Conservation (phyloP, 768 basidiomycete species). For the Mycena pura region DNA sequence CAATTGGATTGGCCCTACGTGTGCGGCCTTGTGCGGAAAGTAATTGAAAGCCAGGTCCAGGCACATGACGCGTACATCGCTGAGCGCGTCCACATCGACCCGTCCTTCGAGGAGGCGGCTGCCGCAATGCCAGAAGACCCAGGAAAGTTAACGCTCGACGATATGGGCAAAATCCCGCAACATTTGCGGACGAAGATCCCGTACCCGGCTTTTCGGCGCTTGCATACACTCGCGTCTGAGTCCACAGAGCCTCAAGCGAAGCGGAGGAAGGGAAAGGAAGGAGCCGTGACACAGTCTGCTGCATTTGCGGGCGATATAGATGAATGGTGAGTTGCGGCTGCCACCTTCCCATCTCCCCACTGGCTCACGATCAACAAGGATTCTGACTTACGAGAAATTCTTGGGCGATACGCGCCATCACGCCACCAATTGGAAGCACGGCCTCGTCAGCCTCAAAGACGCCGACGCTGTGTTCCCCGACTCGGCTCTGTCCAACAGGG, state of each 20-base stretch:
- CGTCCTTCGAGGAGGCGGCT: too few species aligned
- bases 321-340: constrained; percentile 12
- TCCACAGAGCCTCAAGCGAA: not conserved
- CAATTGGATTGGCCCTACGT: too few species aligned
- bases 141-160: too few species aligned
- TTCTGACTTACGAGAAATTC: not conserved
- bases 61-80: too few species aligned
- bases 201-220: not conserved
- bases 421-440: not conserved
- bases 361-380: not conserved
- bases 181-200: too few species aligned
- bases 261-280: not conserved
- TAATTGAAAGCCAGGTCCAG: too few species aligned
- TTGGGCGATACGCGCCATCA: not conserved
- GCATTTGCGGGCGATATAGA: not conserved
- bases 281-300: too few species aligned
- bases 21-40: too few species aligned
- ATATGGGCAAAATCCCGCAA: too few species aligned
- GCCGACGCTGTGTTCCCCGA: not conserved
- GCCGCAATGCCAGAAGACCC: too few species aligned
- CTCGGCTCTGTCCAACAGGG: not conserved
- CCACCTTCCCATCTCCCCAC: not conserved
- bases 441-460: not conserved
- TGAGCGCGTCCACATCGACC: too few species aligned
- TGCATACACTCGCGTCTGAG: not conserved